Evolutionary conservation across 768 basidiomycete species (phyloP), one percentile per base, ranked within the genome.

Genomic region (Kwoniella sp.): DNA sequence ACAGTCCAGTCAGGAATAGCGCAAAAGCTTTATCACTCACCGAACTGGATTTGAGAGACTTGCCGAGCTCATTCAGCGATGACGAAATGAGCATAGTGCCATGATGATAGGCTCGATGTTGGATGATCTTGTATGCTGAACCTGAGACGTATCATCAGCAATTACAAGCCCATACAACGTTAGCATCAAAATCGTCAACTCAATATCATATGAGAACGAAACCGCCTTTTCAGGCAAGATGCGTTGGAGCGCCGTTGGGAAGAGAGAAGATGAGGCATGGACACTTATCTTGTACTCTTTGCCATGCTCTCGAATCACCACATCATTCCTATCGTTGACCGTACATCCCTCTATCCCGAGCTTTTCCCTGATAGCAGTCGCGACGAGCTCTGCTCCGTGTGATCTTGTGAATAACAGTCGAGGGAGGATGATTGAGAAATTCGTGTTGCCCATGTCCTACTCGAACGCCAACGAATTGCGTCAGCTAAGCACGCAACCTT

Each of bases 81-180:
- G 92, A 92, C 8, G 90, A 88, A 22, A 98, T 89, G 26, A 99
- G 85, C 96, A 99, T 99, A 17, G 96, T 99, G 0, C 96, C 96
- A 71, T 99, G 96, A 71, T 98, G 95, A 81, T 97, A 98, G 7
- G 93, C 92, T 27, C 96, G 84, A 56, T 87, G 86, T 69, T 87
- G 90, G 48, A 89, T 88, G 59, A 99, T 90, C 81, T 96, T 97
- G 82, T 96, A 99, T 12, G 96, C 96, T 9, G 93, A 97, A 46
- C 96, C 96, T 51, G 95, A 98, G 65, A 97, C 88, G 92, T 98
- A 77, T 63, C 58, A 19, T 64, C 62, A 26, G 29, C 50, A 63
- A 49, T 2, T 3, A 44, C 10, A 44, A 19, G 4, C 17, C 3
- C 17, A 10, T 19, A 44, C 55, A 52, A 64, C 25, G 27, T 64